Percentiles rank a stretch among this genome's conserved stretches.
phyloP scores from a whole-genome alignment of 2,329 filamentous ascomycete genomes.

The Trichoderma breve region DNA sequence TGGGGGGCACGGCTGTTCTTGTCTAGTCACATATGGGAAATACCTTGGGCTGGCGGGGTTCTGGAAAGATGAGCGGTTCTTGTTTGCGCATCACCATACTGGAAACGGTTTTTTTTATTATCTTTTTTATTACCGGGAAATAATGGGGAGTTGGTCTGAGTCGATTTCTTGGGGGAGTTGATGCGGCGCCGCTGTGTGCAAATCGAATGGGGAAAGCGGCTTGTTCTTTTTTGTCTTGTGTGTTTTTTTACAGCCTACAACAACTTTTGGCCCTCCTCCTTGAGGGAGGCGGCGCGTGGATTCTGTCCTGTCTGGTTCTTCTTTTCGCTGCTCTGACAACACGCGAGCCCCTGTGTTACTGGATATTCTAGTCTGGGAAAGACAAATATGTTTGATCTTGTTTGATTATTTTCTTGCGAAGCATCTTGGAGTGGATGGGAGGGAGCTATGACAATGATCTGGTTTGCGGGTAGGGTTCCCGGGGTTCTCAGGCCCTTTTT shows the following conservation, averaged over 20 bases:
- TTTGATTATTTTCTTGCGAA: constrained; percentile 27
- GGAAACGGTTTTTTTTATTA: constrained; percentile 29
- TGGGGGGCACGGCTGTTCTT: constrained; percentile 34
- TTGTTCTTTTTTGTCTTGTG: constrained; percentile 20
- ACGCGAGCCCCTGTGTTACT: constrained; percentile 26
- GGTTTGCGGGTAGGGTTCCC: constrained; percentile 32
- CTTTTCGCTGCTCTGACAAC: constrained; percentile 22
- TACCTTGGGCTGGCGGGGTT: constrained; percentile 29
- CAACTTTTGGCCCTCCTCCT: constrained; percentile 1
- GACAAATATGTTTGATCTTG: constrained; percentile 19
- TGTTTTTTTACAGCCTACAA: constrained; percentile 1
- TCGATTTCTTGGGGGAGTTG: constrained; percentile 24
- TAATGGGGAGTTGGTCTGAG: constrained; percentile 39
- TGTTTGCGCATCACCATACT: constrained; percentile 31
- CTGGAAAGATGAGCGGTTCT: constrained; percentile 37
- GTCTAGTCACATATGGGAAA: constrained; percentile 39
- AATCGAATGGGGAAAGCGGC: constrained; percentile 32
- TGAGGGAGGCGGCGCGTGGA: constrained; percentile 16
- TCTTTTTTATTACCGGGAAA: constrained; percentile 26
- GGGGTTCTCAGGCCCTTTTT: constrained; percentile 33
- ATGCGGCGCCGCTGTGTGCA: constrained; percentile 31
- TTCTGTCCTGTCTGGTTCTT: constrained; percentile 20
- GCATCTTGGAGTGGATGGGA: constrained; percentile 34
- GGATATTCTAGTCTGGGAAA: constrained; percentile 30
- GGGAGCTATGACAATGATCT: constrained; percentile 34